Base-by-base conservation (phyloP, 306 rosid species). In the Sindora glabra region DNA sequence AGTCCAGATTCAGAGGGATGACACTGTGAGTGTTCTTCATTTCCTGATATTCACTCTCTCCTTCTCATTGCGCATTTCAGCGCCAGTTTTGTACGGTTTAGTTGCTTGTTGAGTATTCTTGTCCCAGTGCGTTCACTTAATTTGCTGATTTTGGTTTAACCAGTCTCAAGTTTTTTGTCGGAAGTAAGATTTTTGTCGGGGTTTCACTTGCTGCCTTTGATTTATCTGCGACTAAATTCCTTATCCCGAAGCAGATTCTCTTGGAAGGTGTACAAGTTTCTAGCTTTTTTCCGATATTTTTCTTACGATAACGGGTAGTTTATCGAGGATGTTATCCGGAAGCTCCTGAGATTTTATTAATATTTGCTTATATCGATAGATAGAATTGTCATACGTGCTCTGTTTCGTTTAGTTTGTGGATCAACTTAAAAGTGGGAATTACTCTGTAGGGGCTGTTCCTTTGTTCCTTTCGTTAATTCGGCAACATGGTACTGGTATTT, bases 1-100 rank as follows among this genome's bases (percentile, higher is more conserved):
- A 80, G 77, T 92, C 62, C 95, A 73, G 68, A 85, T 91, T 69
- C 86, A 79, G 49, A 76, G 95, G 50, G 95, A 79, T 12, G 81
- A 74, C 65, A 74, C 94, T 46, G 95, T 92, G 17, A 83, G 90
- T 71, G 22, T 49, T 9, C 46, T 6, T n/a, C 54, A 15, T 22
- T 7, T 4, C 56, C 14, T 1, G 6, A 14, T 32, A 32, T 3
- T 32, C 6, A 22, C 0, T 21, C 13, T 4, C 12, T 10, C 27
- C 10, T 56, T 13, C 40, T 0, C 12, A 34, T 42, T 55, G 19
- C 38, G 21, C 18, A 34, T 21, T 63, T 15, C n/a, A 11, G 2
- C 25, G 27, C 12, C 24, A 24, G 27, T 50, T 26, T 32, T n/a
- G n/a, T 15, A 2, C 4, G 0, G 3, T 42, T 52, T 33, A 7